Conservation (phyloP, 208 protist genomes). For the Naegleria gruberi region DNA sequence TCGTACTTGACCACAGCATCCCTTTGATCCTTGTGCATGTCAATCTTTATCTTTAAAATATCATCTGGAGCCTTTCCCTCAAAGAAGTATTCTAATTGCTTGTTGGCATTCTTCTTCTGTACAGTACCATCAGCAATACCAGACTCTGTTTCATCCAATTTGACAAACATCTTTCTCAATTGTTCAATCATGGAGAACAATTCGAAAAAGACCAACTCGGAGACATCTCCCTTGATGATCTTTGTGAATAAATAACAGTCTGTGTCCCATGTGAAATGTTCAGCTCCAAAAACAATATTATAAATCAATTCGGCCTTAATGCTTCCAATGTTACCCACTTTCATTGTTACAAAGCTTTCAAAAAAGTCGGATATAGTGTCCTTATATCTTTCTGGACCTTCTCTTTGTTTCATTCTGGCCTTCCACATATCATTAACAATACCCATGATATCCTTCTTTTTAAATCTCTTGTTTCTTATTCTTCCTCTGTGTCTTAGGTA, state of each 20-base stretch:
- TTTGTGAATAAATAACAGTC: background rate
- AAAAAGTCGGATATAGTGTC: background rate
- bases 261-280: background rate
- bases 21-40: background rate
- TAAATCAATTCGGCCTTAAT: background rate
- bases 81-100: background rate
- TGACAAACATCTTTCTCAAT: background rate
- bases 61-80: background rate
- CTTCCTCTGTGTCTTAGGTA: background rate
- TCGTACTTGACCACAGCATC: background rate
- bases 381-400: background rate
- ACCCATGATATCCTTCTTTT: background rate
- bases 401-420: background rate
- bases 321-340: background rate
- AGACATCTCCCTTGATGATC: background rate
- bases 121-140: background rate
- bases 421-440: background rate
- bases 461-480: background rate
- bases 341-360: background rate
- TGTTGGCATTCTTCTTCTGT: background rate
- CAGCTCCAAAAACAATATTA: background rate
- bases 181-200: background rate
- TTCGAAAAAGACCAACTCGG: background rate
- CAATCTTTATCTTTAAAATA: background rate
- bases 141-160: background rate